Conservation (phyloP, 345 rosid genomes). For the Eucalyptus globulus region DNA sequence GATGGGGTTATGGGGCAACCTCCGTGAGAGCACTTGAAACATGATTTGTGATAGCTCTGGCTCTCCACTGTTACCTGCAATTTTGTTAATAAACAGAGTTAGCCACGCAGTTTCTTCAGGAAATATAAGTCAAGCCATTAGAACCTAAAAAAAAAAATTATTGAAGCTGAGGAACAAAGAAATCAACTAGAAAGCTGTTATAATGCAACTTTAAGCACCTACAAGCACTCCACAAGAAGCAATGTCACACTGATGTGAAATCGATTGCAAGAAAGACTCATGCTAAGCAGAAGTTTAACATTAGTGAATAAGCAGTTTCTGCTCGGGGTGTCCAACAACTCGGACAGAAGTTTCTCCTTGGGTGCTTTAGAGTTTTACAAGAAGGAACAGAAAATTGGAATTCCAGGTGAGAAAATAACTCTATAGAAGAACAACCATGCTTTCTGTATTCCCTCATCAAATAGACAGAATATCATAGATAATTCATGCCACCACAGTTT, state of each 20-base stretch:
- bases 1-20: slow-evolving; percentile 94
- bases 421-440: background rate
- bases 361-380: background rate
- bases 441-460: background rate
- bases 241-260: background rate
- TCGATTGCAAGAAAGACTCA: background rate
- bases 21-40: slow-evolving; percentile 95
- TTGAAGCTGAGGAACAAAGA: background rate
- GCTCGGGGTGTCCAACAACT: background rate
- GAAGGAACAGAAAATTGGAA: background rate
- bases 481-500: background rate
- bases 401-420: background rate
- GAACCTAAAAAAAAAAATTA: background rate
- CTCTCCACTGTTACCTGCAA: slow-evolving; percentile 85
- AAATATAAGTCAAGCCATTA: background rate
- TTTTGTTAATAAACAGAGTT: background rate
- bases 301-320: background rate
- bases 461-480: background rate
- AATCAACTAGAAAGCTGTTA: background rate
- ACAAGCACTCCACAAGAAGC: background rate
- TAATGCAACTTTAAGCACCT: background rate
- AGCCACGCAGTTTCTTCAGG: background rate
- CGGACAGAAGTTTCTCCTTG: background rate
- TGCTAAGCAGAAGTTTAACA: background rate
- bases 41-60: slow-evolving; percentile 81